Percentiles rank a stretch among this genome's conserved stretches.
Conservation (phyloP, 306 rosid genomes). For the Alnus glutinosa region DNA sequence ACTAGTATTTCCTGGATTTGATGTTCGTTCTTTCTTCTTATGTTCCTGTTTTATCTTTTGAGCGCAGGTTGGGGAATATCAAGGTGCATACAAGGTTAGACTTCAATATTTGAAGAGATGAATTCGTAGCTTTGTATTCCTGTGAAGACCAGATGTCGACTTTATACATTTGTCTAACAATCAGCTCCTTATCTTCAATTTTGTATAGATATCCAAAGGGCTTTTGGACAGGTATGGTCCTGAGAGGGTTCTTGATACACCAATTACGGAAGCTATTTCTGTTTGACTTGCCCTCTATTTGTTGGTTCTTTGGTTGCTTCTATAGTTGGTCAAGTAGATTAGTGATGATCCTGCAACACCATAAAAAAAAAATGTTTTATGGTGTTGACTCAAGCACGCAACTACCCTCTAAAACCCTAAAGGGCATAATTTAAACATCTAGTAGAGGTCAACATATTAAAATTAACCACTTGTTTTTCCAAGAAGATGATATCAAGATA, state of each 20-base stretch:
- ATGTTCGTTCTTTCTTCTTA: slow-evolving; percentile 18
- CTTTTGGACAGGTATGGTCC: slow-evolving; percentile 97
- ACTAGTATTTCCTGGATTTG: background rate
- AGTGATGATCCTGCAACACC: background rate
- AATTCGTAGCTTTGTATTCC: slow-evolving; percentile 4
- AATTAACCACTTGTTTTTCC: background rate
- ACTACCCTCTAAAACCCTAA: background rate
- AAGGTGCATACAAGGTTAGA: slow-evolving; percentile 97
- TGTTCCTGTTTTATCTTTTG: slow-evolving; percentile 21
- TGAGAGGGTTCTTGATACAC: slow-evolving; percentile 96
- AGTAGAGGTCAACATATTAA: background rate
- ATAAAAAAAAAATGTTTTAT: background rate
- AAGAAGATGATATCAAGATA: background rate
- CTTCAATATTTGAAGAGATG: background rate
- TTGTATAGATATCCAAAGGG: slow-evolving; percentile 76
- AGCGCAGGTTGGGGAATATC: slow-evolving; percentile 96
- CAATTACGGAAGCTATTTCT: slow-evolving; percentile 84
- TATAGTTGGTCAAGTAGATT: slow-evolving; percentile 8
- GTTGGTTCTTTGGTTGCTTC: slow-evolving; percentile 11
- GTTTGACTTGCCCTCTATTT: slow-evolving; percentile 14
- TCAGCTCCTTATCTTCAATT: background rate
- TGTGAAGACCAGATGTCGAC: slow-evolving; percentile 3
- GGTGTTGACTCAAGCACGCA: background rate
- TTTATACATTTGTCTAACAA: background rate
- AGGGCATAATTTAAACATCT: background rate